phyloP scores from a whole-genome alignment of 495 filamentous ascomycete species.

The Friedmanniomyces endolithicus region DNA sequence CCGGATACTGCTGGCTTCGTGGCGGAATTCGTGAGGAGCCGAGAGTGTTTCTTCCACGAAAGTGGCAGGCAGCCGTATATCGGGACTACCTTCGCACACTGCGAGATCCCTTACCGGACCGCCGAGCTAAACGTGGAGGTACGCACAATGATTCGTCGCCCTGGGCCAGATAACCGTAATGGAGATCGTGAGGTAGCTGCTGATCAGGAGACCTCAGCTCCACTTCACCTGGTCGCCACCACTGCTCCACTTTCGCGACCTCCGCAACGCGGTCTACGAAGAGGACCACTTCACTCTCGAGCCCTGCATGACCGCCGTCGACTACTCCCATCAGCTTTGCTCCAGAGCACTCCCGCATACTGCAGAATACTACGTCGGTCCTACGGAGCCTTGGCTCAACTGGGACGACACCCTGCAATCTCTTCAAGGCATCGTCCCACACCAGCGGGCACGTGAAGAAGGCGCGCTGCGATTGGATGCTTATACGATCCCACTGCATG shows the following conservation, averaged over 20 bases:
- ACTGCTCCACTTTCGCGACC: neutral
- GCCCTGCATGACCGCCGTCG: neutral
- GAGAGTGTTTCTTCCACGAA: conserved; percentile 11
- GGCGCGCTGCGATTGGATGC: conserved; percentile 6
- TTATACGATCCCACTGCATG: conserved; percentile 12
- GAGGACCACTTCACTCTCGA: neutral
- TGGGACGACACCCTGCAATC: conserved; percentile 4
- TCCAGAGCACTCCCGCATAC: neutral
- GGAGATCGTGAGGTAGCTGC: neutral
- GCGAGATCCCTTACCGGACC: neutral
- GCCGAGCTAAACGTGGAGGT: neutral
- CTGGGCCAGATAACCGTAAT: too few relatives aligned
- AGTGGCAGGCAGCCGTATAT: neutral
- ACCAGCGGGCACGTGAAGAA: neutral
- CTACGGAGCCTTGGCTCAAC: conserved; percentile 4
- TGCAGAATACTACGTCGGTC: conserved; percentile 5
- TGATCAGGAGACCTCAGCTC: neutral
- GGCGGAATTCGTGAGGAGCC: neutral
- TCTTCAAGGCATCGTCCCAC: conserved; percentile 4
- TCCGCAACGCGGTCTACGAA: conserved; percentile 5
- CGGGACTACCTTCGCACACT: neutral
- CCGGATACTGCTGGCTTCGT: neutral
- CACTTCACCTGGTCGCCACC: conserved; percentile 1
- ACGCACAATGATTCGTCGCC: neutral
- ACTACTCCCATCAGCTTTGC: neutral